Conservation (phyloP, 2,329 filamentous ascomycete species). For the Diatrype stigma region DNA sequence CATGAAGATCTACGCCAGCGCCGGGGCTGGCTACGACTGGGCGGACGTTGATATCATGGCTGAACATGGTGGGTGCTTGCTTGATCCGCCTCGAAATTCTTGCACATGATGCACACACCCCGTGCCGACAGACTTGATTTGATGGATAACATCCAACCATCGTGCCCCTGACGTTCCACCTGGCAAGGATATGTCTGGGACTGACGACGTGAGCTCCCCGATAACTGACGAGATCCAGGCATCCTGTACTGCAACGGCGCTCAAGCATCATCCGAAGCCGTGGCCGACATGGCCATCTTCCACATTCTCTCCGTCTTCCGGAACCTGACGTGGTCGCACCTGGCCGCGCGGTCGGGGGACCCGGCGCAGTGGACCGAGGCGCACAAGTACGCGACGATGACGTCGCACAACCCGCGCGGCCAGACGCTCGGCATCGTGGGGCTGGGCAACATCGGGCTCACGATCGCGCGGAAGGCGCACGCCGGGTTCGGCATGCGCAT, state of each 20-base stretch:
- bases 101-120: too few relatives aligned
- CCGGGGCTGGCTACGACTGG: conserved; percentile 62
- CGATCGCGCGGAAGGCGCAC: conserved; percentile 42
- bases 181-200: too few relatives aligned
- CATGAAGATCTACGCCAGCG: conserved; percentile 54
- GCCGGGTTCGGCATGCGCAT: conserved; percentile 51
- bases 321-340: conserved; percentile 50
- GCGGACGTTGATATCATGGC: conserved; percentile 43
- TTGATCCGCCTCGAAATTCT: too few relatives aligned
- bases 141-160: too few relatives aligned
- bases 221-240: conserved; percentile 17
- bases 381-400: conserved; percentile 47
- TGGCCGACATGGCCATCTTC: conserved; percentile 57
- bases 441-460: conserved; percentile 56
- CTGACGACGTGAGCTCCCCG: not conserved
- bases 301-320: conserved; percentile 57
- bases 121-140: too few relatives aligned
- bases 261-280: conserved; percentile 55
- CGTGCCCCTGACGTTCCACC: too few relatives aligned
- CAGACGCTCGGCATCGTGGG: conserved; percentile 53
- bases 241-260: conserved; percentile 62
- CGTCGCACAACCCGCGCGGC: conserved; percentile 53
- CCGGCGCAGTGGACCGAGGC: conserved; percentile 37
- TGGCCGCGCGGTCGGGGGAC: conserved; percentile 44
- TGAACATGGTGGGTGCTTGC: conserved; percentile 10